These are phyloP conservation scores for Climacium dendroides DNA, from an alignment of 225 moss, liverwort and hornwort genomes.

Conservation along the genomic window DNA sequence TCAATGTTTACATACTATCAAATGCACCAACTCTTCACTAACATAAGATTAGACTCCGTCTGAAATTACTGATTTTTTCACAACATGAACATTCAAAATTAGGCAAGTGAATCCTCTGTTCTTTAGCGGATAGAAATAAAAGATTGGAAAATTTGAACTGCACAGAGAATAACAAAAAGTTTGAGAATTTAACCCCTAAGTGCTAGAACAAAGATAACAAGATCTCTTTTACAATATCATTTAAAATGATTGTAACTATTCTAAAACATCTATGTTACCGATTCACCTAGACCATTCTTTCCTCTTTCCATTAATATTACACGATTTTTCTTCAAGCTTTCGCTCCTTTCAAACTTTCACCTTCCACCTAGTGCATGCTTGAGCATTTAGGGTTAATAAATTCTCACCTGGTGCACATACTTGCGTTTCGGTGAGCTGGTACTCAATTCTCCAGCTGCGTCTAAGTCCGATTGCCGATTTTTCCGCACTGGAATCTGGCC, in stretches of 20 bases:
- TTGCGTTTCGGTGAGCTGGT: background rate
- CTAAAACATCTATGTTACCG: background rate
- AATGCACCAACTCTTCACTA: background rate
- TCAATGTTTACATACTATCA: background rate
- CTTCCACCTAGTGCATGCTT: background rate
- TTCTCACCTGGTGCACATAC: conserved; percentile 20
- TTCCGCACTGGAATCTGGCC: conserved; percentile 31
- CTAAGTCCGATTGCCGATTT: background rate
- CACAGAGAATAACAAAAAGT: background rate
- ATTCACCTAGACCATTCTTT: background rate
- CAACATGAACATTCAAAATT: background rate
- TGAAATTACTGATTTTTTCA: background rate
- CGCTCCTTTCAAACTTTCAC: background rate
- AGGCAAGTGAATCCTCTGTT: background rate
- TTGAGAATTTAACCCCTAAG: background rate
- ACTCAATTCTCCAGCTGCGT: background rate
- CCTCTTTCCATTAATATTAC: background rate
- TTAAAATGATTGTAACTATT: background rate
- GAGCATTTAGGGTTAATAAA: background rate
- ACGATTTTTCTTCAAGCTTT: background rate
- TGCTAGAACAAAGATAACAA: background rate
- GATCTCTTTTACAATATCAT: too few species aligned
- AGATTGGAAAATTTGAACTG: background rate
- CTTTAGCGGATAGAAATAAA: background rate
- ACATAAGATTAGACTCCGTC: background rate